A percentile compares a stretch with the other conserved stretches of the same genome.
Conservation (phyloP, 805 yeast species). For the Candida ulmi region DNA sequence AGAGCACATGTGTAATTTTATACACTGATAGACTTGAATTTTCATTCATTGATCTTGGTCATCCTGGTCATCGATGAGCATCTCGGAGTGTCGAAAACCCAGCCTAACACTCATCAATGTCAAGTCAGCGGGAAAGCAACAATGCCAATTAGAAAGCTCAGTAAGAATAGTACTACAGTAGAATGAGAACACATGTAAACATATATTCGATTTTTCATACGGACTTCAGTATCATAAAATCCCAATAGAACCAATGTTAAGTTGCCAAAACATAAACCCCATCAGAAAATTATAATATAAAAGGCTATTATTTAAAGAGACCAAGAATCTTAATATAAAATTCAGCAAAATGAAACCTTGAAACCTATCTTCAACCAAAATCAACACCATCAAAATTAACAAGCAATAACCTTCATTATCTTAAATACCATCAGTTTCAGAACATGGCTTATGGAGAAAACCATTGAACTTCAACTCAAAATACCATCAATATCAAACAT, state of each 20-base stretch:
- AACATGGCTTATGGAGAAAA: background rate
- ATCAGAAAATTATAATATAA: background rate
- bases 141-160: too few species aligned
- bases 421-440: background rate
- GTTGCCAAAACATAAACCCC: constrained; percentile 1
- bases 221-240: constrained; percentile 3
- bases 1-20: too few species aligned
- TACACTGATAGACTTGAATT: too few species aligned
- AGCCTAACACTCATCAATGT: too few species aligned
- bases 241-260: background rate
- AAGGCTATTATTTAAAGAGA: background rate
- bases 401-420: background rate
- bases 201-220: constrained; percentile 13
- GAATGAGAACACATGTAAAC: constrained; percentile 12
- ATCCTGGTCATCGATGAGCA: too few species aligned
- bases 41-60: too few species aligned
- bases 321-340: constrained; percentile 3
- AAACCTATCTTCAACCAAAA: background rate
- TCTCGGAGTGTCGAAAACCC: too few species aligned
- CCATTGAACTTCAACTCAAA: background rate
- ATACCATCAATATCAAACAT: background rate
- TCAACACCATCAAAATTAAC: background rate
- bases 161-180: background rate
- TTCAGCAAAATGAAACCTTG: background rate
- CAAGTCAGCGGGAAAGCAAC: too few species aligned